These are phyloP conservation scores for Hypomyces perniciosus DNA, from an alignment of 2,329 filamentous ascomycete species.

Conservation along the genomic window DNA sequence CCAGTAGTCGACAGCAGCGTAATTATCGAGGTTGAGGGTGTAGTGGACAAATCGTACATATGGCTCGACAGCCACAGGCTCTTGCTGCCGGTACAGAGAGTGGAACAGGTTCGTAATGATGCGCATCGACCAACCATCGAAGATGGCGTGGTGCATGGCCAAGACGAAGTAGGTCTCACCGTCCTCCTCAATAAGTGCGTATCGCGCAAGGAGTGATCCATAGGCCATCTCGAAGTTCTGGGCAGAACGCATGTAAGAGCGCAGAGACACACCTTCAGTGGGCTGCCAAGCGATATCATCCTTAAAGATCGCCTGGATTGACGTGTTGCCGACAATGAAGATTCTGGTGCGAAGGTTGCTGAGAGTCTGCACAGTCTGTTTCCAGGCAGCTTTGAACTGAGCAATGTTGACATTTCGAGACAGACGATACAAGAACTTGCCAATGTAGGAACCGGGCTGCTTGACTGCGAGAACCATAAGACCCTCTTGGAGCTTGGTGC, in stretches of 20 bases:
- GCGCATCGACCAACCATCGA: slow-evolving; percentile 15
- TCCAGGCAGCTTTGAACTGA: slow-evolving; percentile 16
- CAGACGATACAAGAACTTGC: slow-evolving; percentile 14
- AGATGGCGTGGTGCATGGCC: slow-evolving; percentile 17
- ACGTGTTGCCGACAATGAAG: slow-evolving; percentile 4
- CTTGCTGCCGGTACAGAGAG: neutral
- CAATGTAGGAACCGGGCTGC: slow-evolving; percentile 18
- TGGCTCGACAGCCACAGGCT: neutral
- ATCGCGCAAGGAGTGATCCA: slow-evolving; percentile 3
- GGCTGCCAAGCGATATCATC: slow-evolving; percentile 9
- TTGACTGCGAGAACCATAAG: slow-evolving; percentile 25
- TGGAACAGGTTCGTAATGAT: slow-evolving; percentile 1
- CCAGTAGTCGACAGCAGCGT: slow-evolving; percentile 12
- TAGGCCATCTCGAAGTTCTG: slow-evolving; percentile 1
- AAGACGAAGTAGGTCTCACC: slow-evolving; percentile 9
- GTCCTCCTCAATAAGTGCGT: slow-evolving; percentile 2
- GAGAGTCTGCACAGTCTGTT: slow-evolving; percentile 10
- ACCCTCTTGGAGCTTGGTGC: slow-evolving; percentile 33
- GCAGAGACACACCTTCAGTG: neutral
- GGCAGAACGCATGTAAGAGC: slow-evolving; percentile 1
- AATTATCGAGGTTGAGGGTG: slow-evolving; percentile 1
- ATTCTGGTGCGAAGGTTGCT: slow-evolving; percentile 19
- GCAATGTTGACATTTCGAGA: slow-evolving; percentile 4
- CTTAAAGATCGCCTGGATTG: slow-evolving; percentile 13
- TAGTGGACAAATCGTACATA: slow-evolving; percentile 8